Evolutionary conservation across 78 protist genomes (phyloP), one percentile per base, ranked within the genome.

Genomic region (Dictyostelium purpureum): DNA sequence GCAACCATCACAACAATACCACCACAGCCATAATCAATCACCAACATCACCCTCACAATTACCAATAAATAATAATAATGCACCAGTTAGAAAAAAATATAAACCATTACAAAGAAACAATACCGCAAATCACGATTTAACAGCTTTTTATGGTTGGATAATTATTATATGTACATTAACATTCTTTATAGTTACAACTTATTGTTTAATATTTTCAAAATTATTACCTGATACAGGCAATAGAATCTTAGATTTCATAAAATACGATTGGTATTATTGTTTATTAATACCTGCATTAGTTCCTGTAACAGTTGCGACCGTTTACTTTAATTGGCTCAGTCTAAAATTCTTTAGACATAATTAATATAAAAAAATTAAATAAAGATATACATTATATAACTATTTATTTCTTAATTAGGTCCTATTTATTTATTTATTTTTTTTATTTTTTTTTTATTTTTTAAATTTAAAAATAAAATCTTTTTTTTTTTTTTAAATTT

Each of bases 251-350:
- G 94, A 88, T 66, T 88, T 77, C 42, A 88, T 88, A 31, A 79
- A 77, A 57, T 70, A 79, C 75, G 94, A 88, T 51, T 79, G 94
- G 89, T 88, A 88, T 43, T 88, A 88, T 57, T 88, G 94, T 56
- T 31, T 88, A n/a, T 33, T 88, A 9, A 2, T 88, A 21, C 94
- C 94, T 1, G 88, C 42, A 11, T 19, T 79, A 12, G 45, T 88
- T 7, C 94, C 94, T 0, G 88, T 88, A 0, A 88, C 94, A 0
- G 70, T 88, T 33, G 77, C 77, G 0, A 88, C 89, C 1, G 94
- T 88, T 11, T 88, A 88, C 56, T 54, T 79, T 51, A 88, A 88
- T 37, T 88, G 94, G 94, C 33, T 88, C 24, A 70, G 82, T 79
- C 31, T 88, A 14, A 88, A 88, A 42, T 88, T 88, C 87, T 88